phyloP scores from a whole-genome alignment of 2,329 filamentous ascomycete species.

The Raffaelea ambrosiae region DNA sequence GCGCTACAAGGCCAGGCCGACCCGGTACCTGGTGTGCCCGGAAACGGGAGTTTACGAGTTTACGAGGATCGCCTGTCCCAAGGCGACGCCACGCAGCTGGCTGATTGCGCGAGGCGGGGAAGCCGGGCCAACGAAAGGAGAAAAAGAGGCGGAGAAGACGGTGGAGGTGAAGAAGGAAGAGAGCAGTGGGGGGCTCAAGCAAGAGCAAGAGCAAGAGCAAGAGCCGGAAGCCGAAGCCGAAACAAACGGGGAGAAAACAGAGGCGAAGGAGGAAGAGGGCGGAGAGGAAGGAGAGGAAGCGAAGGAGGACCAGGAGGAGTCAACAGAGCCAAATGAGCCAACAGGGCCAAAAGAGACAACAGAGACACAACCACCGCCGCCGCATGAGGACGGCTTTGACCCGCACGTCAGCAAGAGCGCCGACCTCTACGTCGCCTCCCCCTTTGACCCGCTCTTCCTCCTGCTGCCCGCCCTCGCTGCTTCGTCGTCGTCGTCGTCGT shows the following conservation, averaged over 20 bases:
- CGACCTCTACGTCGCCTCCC: constrained; percentile 75
- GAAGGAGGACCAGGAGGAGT: not conserved
- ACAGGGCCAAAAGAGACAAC: not conserved
- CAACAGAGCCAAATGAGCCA: not conserved
- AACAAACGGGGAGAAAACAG: no score
- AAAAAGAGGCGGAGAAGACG: not conserved
- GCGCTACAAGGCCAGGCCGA: constrained; percentile 37
- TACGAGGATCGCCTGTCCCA: constrained; percentile 45
- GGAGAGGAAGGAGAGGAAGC: no score
- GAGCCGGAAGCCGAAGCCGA: no score
- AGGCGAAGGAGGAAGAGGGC: not conserved
- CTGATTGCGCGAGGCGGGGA: constrained; percentile 29
- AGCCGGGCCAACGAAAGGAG: not conserved
- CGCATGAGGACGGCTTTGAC: no score
- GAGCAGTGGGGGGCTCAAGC: no score
- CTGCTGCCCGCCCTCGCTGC: constrained; percentile 62
- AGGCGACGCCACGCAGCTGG: constrained; percentile 52
- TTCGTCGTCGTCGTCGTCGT: constrained; percentile 21
- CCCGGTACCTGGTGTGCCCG: constrained; percentile 55
- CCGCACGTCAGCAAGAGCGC: constrained; percentile 51
- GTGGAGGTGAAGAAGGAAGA: constrained; percentile 14
- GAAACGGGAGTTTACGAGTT: constrained; percentile 58
- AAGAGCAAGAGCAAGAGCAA: no score
- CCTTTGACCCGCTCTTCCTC: constrained; percentile 77
- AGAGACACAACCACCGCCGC: not conserved